A percentile compares a stretch with the other conserved stretches of the same genome.
phyloP scores from a whole-genome alignment of 208 protist genomes.

The Acanthamoeba healyi region DNA sequence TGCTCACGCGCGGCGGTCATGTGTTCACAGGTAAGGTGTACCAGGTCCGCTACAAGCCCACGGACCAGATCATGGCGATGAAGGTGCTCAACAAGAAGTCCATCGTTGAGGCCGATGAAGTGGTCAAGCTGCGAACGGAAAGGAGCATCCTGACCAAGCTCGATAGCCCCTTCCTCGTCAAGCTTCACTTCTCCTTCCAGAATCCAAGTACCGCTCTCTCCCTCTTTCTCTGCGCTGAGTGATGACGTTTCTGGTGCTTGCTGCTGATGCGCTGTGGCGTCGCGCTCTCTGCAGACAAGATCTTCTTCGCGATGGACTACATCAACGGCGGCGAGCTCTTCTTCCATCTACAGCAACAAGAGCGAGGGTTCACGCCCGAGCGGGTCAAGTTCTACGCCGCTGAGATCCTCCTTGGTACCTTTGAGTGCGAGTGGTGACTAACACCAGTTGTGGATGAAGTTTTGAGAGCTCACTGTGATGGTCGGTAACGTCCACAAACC shows the following conservation, averaged over 20 bases:
- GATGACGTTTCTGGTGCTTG: not conserved
- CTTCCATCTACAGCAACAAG: conserved; percentile 92
- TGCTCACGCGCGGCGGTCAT: not conserved
- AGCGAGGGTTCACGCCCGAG: conserved; percentile 22
- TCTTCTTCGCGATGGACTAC: conserved; percentile 88
- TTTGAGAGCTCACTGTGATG: too few species aligned
- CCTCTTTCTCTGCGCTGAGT: too few species aligned
- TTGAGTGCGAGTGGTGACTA: too few species aligned
- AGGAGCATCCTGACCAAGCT: conserved; percentile 85
- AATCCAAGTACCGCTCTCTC: not conserved
- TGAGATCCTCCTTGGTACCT: conserved; percentile 89
- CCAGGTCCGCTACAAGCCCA: conserved; percentile 87
- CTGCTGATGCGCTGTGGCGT: not conserved
- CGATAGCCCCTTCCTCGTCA: conserved; percentile 91
- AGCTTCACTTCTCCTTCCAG: conserved; percentile 93
- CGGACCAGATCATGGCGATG: conserved; percentile 89
- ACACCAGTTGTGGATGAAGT: too few species aligned
- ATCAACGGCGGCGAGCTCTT: conserved; percentile 96
- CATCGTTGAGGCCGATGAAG: conserved; percentile 84
- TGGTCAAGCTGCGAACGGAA: conserved; percentile 86
- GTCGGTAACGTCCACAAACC: not conserved
- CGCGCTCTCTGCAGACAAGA: not conserved
- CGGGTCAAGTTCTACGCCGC: conserved; percentile 77
- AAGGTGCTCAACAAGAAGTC: conserved; percentile 89
- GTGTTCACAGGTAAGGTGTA: conserved; percentile 80